A percentile compares a stretch with the other conserved stretches of the same genome.
Conservation (phyloP, 2,329 filamentous ascomycete genomes). For the Fusarium annulatum region DNA sequence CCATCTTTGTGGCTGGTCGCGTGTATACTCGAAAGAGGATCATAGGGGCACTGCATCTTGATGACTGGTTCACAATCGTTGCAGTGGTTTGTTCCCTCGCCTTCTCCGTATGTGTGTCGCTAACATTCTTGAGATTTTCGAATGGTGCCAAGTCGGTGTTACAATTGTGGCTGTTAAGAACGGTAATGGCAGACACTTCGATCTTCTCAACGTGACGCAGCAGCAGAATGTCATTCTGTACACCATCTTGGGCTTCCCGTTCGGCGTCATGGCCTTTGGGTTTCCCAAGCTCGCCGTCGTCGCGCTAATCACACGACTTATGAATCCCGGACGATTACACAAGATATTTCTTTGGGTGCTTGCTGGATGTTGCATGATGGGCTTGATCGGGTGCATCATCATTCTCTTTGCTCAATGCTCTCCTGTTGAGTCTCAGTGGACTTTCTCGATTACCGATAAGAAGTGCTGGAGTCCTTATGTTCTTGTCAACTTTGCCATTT, state of each 20-base stretch:
- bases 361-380: constrained; percentile 44
- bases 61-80: constrained; percentile 29
- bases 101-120: fast-evolving
- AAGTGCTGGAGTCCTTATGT: constrained; percentile 49
- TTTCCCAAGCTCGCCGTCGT: constrained; percentile 57
- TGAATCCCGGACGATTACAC: constrained; percentile 52
- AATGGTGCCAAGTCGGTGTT: constrained; percentile 50
- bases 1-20: constrained; percentile 16
- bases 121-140: constrained; percentile 42
- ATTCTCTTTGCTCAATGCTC: constrained; percentile 57
- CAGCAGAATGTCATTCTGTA: constrained; percentile 49
- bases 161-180: constrained; percentile 49
- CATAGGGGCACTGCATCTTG: constrained; percentile 18
- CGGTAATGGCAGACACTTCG: constrained; percentile 55
- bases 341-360: constrained; percentile 52
- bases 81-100: constrained; percentile 6
- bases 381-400: constrained; percentile 51
- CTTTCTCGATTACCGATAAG: constrained; percentile 47
- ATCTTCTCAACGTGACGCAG: constrained; percentile 45
- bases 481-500: constrained; percentile 55
- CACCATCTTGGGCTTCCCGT: constrained; percentile 51
- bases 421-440: constrained; percentile 54
- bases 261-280: constrained; percentile 53
- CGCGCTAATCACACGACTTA: constrained; percentile 51
- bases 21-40: constrained; percentile 30